Evolutionary conservation across 75 land plant species (phyloP).

Genomic region (Picea sitchensis): DNA sequence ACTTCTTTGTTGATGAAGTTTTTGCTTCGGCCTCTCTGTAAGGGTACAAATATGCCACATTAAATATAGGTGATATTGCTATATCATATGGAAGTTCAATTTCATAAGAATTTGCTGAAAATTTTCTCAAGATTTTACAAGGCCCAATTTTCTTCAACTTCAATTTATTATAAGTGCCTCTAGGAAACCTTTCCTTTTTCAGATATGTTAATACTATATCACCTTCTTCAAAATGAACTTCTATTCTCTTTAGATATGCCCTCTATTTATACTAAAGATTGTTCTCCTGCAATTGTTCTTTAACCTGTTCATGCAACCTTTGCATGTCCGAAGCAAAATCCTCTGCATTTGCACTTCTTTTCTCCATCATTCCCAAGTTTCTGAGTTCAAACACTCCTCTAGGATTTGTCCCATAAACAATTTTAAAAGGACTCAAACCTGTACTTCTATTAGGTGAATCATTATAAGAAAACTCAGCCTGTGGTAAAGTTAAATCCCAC

Average conservation of each 20-base stretch:
- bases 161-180: background rate
- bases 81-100: background rate
- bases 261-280: background rate
- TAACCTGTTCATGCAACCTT: background rate
- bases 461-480: slow-evolving; percentile 8
- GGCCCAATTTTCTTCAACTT: background rate
- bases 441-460: background rate
- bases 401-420: background rate
- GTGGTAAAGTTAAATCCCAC: background rate
- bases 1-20: too few relatives aligned
- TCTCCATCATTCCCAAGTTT: background rate
- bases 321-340: background rate
- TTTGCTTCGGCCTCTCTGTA: background rate
- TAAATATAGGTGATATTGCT: background rate
- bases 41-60: background rate
- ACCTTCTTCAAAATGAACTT: background rate
- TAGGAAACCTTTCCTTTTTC: background rate
- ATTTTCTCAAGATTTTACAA: background rate
- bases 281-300: background rate
- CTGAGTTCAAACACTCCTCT: background rate
- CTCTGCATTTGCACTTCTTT: background rate
- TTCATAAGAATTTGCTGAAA: background rate
- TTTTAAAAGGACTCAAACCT: background rate
- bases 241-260: background rate
- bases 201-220: background rate